phyloP scores from a whole-genome alignment of 2,329 filamentous ascomycete genomes.

The Cladosporium colombiae region DNA sequence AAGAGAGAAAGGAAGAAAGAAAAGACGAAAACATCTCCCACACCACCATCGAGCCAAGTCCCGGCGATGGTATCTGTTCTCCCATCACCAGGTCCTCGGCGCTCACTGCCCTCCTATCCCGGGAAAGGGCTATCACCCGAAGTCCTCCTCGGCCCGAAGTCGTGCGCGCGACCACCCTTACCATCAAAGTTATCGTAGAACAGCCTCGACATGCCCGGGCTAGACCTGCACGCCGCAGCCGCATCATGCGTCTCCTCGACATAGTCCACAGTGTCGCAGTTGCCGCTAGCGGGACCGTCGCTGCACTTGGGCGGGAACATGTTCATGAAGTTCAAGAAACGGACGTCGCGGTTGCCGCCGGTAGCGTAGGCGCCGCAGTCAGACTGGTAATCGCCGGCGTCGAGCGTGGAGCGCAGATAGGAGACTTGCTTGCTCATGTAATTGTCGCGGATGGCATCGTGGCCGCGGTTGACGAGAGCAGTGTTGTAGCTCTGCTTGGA shows the following conservation, averaged over 20 bases:
- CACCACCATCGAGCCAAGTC: not conserved
- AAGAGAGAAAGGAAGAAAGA: not conserved
- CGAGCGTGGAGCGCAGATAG: constrained; percentile 36
- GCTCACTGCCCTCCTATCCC: not conserved
- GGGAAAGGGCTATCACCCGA: constrained; percentile 25
- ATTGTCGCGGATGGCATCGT: constrained; percentile 32
- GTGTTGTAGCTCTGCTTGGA: constrained; percentile 28
- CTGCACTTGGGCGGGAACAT: constrained; percentile 34
- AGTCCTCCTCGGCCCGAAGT: constrained; percentile 34
- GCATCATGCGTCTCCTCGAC: constrained; percentile 35
- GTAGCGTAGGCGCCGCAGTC: constrained; percentile 34
- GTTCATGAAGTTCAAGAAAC: constrained; percentile 40
- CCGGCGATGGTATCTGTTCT: constrained; percentile 2
- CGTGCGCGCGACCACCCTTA: constrained; percentile 30
- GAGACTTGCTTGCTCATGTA: constrained; percentile 37
- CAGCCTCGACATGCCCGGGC: constrained; percentile 34
- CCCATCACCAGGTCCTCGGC: not conserved
- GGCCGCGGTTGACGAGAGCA: constrained; percentile 31
- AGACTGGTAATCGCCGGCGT: constrained; percentile 36
- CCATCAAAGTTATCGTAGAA: constrained; percentile 41
- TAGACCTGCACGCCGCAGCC: constrained; percentile 36
- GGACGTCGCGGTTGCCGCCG: constrained; percentile 38
- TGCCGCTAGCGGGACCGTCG: constrained; percentile 24
- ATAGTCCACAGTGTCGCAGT: constrained; percentile 38
- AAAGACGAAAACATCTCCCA: not conserved